These are phyloP conservation scores for Aspergillus fructus DNA, from an alignment of 2,329 filamentous ascomycete genomes.

Conservation along the genomic window DNA sequence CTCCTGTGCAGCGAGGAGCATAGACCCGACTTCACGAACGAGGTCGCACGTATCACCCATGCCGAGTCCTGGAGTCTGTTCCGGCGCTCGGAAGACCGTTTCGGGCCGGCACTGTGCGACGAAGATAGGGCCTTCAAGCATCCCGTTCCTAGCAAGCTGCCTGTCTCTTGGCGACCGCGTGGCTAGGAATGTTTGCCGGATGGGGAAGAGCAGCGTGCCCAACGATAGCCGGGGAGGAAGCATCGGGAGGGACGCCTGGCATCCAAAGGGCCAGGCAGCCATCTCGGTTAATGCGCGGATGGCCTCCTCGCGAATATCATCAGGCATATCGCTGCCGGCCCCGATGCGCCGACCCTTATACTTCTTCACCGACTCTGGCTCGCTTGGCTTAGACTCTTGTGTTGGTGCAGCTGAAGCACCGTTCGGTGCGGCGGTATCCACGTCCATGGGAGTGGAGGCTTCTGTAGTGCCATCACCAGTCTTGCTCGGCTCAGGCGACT, in stretches of 20 bases:
- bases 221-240: constrained; percentile 50
- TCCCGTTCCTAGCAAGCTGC: constrained; percentile 52
- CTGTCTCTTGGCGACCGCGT: constrained; percentile 55
- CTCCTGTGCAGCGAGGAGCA: constrained; percentile 61
- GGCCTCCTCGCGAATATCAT: constrained; percentile 56
- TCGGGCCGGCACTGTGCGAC: constrained; percentile 57
- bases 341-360: constrained; percentile 62
- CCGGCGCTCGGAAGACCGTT: constrained; percentile 49
- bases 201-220: constrained; percentile 54
- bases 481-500: constrained; percentile 21
- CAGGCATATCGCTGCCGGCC: constrained; percentile 59
- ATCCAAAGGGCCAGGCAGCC: constrained; percentile 58
- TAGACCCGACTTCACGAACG: constrained; percentile 57
- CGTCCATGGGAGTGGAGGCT: constrained; percentile 23
- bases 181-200: constrained; percentile 56
- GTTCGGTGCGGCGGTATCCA: constrained; percentile 17
- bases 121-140: constrained; percentile 59
- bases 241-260: constrained; percentile 50
- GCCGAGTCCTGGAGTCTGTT: constrained; percentile 29
- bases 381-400: neutral
- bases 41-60: constrained; percentile 51
- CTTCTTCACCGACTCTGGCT: constrained; percentile 22
- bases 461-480: constrained; percentile 17
- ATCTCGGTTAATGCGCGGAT: constrained; percentile 59
- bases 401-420: neutral